A percentile compares a stretch with the other conserved stretches of the same genome.
Evolutionary conservation across 106 monocot genomes (phyloP).

Genomic region (Dactylorhiza incarnata): DNA sequence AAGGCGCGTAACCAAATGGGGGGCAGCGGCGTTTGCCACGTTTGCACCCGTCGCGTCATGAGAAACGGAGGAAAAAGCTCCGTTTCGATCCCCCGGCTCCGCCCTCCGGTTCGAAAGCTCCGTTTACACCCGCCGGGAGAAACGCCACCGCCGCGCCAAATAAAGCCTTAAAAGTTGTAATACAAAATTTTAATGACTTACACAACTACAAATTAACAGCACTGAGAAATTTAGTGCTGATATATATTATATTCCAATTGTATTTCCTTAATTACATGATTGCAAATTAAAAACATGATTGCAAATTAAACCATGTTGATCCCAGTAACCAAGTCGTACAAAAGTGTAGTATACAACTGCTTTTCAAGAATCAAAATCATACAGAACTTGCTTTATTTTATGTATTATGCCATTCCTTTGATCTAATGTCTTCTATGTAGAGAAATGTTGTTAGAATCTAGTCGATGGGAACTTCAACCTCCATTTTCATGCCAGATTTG

Average conservation of each 20-base stretch:
- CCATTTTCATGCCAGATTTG: constrained; percentile 42
- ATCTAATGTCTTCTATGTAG: background rate
- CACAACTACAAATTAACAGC: background rate
- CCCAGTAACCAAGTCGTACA: background rate
- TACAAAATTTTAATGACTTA: background rate
- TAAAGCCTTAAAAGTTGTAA: background rate
- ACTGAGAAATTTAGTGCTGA: background rate
- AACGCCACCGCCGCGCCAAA: too few relatives aligned
- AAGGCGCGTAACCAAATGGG: too few relatives aligned
- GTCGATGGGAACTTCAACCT: constrained; percentile 50
- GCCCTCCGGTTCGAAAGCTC: too few relatives aligned
- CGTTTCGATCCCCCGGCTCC: too few relatives aligned
- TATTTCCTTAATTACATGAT: background rate
- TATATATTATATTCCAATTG: background rate
- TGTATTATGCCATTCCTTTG: background rate
- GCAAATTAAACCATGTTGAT: background rate
- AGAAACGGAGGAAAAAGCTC: too few relatives aligned
- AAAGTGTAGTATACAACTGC: background rate
- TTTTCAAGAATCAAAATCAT: background rate
- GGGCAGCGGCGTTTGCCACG: too few relatives aligned
- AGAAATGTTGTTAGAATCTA: constrained; percentile 6
- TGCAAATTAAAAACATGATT: background rate
- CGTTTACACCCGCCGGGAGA: too few relatives aligned
- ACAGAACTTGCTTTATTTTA: background rate
- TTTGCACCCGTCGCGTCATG: too few relatives aligned